Base-by-base conservation (phyloP, 2,329 filamentous ascomycete species). In the Alternaria conjuncta region DNA sequence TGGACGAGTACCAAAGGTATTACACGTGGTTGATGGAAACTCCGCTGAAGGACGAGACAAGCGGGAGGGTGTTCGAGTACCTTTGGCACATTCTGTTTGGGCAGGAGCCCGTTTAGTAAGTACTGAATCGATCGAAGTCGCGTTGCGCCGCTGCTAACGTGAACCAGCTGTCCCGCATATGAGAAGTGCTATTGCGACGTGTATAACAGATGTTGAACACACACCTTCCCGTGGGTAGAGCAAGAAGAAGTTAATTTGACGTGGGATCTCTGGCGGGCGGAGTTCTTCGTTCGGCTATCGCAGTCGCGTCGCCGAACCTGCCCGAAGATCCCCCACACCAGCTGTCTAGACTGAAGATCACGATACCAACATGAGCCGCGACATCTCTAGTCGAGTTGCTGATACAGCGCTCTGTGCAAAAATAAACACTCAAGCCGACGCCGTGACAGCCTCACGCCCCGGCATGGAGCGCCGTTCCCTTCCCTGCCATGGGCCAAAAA, bases 21-120 rank as follows among this genome's bases (percentile, higher is more conserved):
- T 69, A 69, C 36, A 65, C 61, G 7, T 77, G 73, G 70, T 46
- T 75, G 46, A 58, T 70, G 66, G 43, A 71, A 46, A 73, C 70
- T 4, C 55, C 60, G 13, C 63, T 74, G 2, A 65, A 72, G 21
- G 73, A 75, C 49, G 65, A 70, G 26, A 73, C 68, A 13, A 66
- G 64, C 13, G 71, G 69, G 46, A 61, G 55, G 55, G 69, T 66
- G 51, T 77, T 67, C 53, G 75, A 74, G 61, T 73, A 72, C 55
- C 55, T 73, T 23, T 75, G 72, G 73, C 73, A 75, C 58, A 46
- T 74, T 6, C 53, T 74, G n/a, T 74, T 75, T 58, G 71, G 72
- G 5, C 51, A 63, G 28, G 70, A 71, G 6, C 60, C 69, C 6
- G 61, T 72, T 25, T 73, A 67, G 66, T 67, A 60, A 69, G 64